Percentiles rank a stretch among this genome's conserved stretches.
These are phyloP conservation scores for Leptodermis oblonga DNA, from an alignment of 257 asterid genomes.

Conservation along the genomic window DNA sequence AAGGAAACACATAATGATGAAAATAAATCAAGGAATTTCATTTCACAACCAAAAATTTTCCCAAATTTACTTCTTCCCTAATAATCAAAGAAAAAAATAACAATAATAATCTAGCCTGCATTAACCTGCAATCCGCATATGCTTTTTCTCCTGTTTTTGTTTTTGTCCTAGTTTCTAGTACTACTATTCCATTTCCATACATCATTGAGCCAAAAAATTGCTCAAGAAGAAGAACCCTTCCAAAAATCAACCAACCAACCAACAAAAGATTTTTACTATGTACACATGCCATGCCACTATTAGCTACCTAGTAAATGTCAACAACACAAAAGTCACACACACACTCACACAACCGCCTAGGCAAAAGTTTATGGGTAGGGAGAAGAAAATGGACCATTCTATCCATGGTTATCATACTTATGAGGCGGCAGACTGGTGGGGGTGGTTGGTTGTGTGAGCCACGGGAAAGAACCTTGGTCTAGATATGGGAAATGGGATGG, in stretches of 20 bases:
- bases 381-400: neutral
- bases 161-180: neutral
- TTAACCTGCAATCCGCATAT: no score
- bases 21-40: neutral
- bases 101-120: neutral
- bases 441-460: constrained; percentile 28
- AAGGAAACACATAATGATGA: neutral
- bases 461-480: constrained; percentile 63
- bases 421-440: constrained; percentile 54
- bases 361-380: neutral
- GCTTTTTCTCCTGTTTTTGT: no score
- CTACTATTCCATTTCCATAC: constrained; percentile 1
- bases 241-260: neutral
- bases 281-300: constrained; percentile 12
- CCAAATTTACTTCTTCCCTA: constrained; percentile 1
- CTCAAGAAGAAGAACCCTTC: constrained; percentile 7
- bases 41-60: neutral
- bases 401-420: constrained; percentile 4
- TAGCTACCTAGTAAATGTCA: constrained; percentile 3
- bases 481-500: constrained; percentile 37
- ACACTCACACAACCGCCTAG: constrained; percentile 10
- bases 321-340: neutral
- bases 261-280: constrained; percentile 7
- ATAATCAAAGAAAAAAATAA: neutral
- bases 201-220: constrained; percentile 19